Evolutionary conservation across 257 asterid genomes (phyloP).

Genomic region (Salvia miltiorrhiza): DNA sequence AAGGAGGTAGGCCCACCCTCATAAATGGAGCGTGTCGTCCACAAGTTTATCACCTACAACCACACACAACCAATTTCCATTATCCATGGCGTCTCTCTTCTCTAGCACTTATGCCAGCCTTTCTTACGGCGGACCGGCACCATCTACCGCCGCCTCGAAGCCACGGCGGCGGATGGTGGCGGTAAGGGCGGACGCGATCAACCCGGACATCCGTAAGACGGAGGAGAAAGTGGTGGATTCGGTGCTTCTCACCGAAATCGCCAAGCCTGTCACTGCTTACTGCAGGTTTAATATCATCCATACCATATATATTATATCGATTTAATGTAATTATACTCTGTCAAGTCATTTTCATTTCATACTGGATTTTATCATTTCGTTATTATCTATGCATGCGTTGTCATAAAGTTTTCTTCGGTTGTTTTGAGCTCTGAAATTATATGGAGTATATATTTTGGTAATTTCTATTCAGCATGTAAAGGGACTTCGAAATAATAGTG

Average conservation of each 20-base stretch:
- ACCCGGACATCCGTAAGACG: slow-evolving; percentile 75
- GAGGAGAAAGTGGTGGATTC: slow-evolving; percentile 91
- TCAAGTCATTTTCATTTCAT: neutral
- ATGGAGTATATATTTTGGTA: too few species aligned
- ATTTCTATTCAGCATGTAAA: too few species aligned
- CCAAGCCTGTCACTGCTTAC: slow-evolving; percentile 82
- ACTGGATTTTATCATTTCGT: too few species aligned
- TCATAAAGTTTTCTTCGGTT: too few species aligned
- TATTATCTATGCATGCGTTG: neutral
- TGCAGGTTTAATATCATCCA: slow-evolving; percentile 58
- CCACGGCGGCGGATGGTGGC: slow-evolving; percentile 61
- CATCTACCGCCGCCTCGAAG: slow-evolving; percentile 16
- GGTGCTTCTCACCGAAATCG: slow-evolving; percentile 65
- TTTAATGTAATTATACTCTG: neutral
- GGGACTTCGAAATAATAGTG: too few species aligned
- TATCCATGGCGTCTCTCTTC: slow-evolving; percentile 52
- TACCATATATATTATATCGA: too few species aligned
- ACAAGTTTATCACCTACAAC: slow-evolving; percentile 34
- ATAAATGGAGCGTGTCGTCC: slow-evolving; percentile 48
- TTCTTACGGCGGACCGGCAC: slow-evolving; percentile 23
- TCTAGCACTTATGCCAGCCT: slow-evolving; percentile 31
- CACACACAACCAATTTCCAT: neutral
- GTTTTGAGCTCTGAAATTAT: neutral
- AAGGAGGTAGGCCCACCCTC: too few species aligned
- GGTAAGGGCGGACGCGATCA: slow-evolving; percentile 73